Evolutionary conservation across 1,284 basidiomycete genomes (phyloP).

Genomic region (Fistulinella staudtii): DNA sequence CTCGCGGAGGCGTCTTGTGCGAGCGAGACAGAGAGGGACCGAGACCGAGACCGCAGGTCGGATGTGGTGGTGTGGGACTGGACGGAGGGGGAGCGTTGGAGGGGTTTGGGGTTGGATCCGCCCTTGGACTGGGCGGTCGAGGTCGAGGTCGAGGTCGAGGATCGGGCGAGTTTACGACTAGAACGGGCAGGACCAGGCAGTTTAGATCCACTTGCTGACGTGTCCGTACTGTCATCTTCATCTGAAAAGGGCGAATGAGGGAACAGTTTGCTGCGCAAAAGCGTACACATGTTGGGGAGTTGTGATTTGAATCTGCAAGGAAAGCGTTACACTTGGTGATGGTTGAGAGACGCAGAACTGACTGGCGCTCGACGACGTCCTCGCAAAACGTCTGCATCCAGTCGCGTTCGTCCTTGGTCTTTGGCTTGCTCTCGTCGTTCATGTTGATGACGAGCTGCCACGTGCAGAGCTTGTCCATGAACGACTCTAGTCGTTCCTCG

Average conservation of each 20-base stretch:
- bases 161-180: conserved; percentile 14
- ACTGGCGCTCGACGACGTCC: conserved; percentile 61
- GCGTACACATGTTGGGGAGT: conserved; percentile 51
- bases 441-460: conserved; percentile 61
- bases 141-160: conserved; percentile 20
- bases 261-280: conserved; percentile 66
- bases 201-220: conserved; percentile 18
- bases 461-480: conserved; percentile 72
- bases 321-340: too few relatives aligned
- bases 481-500: conserved; percentile 58
- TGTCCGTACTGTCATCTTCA: conserved; percentile 25
- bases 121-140: conserved; percentile 13
- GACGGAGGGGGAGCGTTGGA: conserved; percentile 20
- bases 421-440: conserved; percentile 20
- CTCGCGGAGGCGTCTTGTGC: conserved; percentile 48
- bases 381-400: conserved; percentile 72
- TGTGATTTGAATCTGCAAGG: conserved; percentile 49
- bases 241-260: conserved; percentile 57
- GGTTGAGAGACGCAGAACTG: too few relatives aligned
- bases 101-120: conserved; percentile 5
- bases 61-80: conserved; percentile 11
- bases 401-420: conserved; percentile 44
- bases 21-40: conserved; percentile 63
- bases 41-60: conserved; percentile 46
- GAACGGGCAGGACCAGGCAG: conserved; percentile 7